phyloP scores from a whole-genome alignment of 768 basidiomycete genomes.

The Sarcodon aspratus region DNA sequence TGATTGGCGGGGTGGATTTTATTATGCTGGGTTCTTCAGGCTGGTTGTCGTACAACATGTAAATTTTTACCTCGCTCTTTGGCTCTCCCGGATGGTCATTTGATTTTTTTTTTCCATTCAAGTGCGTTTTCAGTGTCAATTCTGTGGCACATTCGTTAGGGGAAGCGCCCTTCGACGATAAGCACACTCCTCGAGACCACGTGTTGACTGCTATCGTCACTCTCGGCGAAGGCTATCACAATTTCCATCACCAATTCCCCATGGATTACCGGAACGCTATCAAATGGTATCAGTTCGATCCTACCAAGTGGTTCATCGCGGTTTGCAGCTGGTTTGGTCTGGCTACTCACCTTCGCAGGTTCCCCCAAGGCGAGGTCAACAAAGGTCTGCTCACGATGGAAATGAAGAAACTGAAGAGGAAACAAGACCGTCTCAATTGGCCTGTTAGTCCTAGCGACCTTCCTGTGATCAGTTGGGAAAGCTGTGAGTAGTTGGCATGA shows the following conservation, averaged over 20 bases:
- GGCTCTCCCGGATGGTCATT: not conserved
- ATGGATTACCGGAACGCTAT: slow-evolving; percentile 43
- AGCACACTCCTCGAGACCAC: slow-evolving; percentile 38
- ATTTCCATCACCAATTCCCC: slow-evolving; percentile 55
- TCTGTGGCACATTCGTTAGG: slow-evolving; percentile 50
- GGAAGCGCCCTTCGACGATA: slow-evolving; percentile 43
- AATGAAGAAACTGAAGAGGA: slow-evolving; percentile 55
- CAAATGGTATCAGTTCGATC: slow-evolving; percentile 61
- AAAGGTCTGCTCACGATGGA: slow-evolving; percentile 80
- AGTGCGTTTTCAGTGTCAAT: slow-evolving; percentile 48
- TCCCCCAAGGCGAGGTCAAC: slow-evolving; percentile 81
- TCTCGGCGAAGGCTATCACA: slow-evolving; percentile 80
- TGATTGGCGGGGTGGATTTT: slow-evolving; percentile 42
- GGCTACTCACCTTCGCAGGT: slow-evolving; percentile 72
- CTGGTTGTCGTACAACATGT: slow-evolving; percentile 42
- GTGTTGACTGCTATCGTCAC: slow-evolving; percentile 42
- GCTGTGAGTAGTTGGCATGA: slow-evolving; percentile 37
- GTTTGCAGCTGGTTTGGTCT: slow-evolving; percentile 48
- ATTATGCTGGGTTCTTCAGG: slow-evolving; percentile 36
- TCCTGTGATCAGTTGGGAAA: slow-evolving; percentile 75
- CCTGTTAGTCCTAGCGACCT: slow-evolving; percentile 45
- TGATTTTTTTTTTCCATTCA: not conserved
- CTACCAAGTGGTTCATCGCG: slow-evolving; percentile 76
- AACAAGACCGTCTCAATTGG: slow-evolving; percentile 57
- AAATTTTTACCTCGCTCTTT: slow-evolving; percentile 8